Percentiles rank a stretch among this genome's conserved stretches.
Conservation (phyloP, 1,139 yeast species). For the Blastobotrys aristatus region DNA sequence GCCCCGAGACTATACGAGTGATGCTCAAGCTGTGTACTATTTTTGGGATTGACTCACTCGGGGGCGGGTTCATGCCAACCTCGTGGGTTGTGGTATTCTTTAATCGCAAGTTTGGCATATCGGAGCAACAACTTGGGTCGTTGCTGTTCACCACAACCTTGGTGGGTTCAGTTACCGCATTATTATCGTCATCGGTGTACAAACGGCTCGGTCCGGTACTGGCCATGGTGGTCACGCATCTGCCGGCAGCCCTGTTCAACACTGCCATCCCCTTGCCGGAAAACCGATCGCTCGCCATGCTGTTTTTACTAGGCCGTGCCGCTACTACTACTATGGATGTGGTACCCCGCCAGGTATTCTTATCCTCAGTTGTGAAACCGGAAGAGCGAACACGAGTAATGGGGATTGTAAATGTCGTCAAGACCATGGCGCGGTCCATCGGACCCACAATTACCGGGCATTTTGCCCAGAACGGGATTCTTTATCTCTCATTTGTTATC, state of each 20-base stretch:
- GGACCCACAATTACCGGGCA: slow-evolving; percentile 80
- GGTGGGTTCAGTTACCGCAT: slow-evolving; percentile 55
- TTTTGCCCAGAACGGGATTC: slow-evolving; percentile 49
- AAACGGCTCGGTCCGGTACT: slow-evolving; percentile 68
- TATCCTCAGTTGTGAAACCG: slow-evolving; percentile 60
- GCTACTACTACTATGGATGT: slow-evolving; percentile 79
- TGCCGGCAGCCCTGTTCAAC: slow-evolving; percentile 69
- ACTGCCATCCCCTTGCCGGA: slow-evolving; percentile 47
- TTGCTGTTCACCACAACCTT: slow-evolving; percentile 59
- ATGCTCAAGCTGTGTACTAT: slow-evolving; percentile 45
- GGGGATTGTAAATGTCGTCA: slow-evolving; percentile 82
- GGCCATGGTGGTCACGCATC: slow-evolving; percentile 71
- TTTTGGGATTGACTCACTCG: slow-evolving; percentile 71
- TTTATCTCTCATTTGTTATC: slow-evolving; percentile 57
- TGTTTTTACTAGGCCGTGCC: slow-evolving; percentile 44
- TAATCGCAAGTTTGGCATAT: slow-evolving; percentile 30
- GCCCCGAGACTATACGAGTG: slow-evolving; percentile 18
- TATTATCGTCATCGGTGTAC: slow-evolving; percentile 69
- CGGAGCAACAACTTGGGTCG: slow-evolving; percentile 39
- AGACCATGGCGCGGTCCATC: slow-evolving; percentile 74
- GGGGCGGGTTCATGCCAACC: slow-evolving; percentile 80
- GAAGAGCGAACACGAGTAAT: slow-evolving; percentile 67
- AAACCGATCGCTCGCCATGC: slow-evolving; percentile 30
- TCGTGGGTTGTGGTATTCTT: slow-evolving; percentile 87
- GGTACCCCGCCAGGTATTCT: slow-evolving; percentile 77